Evolutionary conservation across 192 early-diverging fungal genomes (phyloP), one percentile per base, ranked within the genome.

Genomic region (Entomortierella chlamydospora): DNA sequence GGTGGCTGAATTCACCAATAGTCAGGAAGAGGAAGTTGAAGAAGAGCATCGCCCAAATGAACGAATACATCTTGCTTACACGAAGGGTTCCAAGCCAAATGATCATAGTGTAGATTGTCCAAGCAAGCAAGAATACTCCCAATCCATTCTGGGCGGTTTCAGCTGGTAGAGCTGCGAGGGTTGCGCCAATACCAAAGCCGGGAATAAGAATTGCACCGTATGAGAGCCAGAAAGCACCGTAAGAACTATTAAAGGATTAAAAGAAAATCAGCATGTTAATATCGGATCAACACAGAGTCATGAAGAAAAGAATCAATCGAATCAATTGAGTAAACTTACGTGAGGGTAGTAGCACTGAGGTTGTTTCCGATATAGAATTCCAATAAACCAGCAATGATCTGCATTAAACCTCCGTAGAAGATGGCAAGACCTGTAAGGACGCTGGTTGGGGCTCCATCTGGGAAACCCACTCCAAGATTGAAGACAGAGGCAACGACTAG

Each of bases 381-480:
- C 93, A 91, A 93, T 90, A 94, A 91, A 56, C 93, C 94, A 57
- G 93, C 93, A 15, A 91, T 70, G 33, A 93, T 78, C 83, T 95
- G 93, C 57, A 83, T 76, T 22, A 93, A 51, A 9, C 94, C 94
- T 51, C 93, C 92, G 69, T 93, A 93, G 70, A 92, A 93, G 55
- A 92, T 72, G 17, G 90, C 91, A 17, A 93, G 70, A 57, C 90
- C 90, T 18, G 89, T 57, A 30, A 92, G 87, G 31, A 93, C 73
- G 25, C 84, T 74, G 7, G 83, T 80, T 5, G 91, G 85, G 0
- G 84, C 78, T 51, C 66, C 64, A 5, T 84, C 69, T 57, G 83
- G 72, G 26, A 89, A 78, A 25, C 87, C 86, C 22, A 90, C 90
- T 43, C 88, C 92, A 12, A 88, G 83, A 60, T 93, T 93, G 81